Conservation (phyloP, 179 eudicot genomes). For the Sideroxylon spinosum region DNA sequence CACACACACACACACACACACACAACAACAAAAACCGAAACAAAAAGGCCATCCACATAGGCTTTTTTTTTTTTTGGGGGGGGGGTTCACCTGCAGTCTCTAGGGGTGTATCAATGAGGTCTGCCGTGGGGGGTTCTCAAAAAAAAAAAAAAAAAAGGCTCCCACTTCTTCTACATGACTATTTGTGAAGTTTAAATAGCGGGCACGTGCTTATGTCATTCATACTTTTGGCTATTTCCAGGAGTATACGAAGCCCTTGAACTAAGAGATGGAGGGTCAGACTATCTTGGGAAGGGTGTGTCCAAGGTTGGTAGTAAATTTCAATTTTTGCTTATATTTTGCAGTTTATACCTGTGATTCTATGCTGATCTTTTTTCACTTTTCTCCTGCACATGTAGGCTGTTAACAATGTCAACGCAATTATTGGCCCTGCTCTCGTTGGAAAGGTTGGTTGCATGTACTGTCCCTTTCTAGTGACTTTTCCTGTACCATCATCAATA, state of each 20-base stretch:
- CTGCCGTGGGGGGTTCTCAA: no score
- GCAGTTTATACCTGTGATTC: background rate
- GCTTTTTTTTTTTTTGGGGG: no score
- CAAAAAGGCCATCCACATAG: no score
- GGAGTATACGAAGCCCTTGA: slow-evolving; percentile 92
- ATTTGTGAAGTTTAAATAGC: background rate
- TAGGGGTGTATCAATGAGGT: no score
- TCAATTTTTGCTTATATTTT: background rate
- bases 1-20: no score
- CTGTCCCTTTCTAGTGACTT: background rate
- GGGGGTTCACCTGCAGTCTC: no score
- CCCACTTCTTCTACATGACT: background rate
- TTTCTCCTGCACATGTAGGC: slow-evolving; percentile 41
- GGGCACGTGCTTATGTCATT: background rate
- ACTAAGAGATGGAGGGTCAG: slow-evolving; percentile 86
- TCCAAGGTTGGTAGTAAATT: slow-evolving; percentile 45
- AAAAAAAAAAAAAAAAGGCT: no score
- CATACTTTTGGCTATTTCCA: slow-evolving; percentile 22
- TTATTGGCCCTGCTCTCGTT: slow-evolving; percentile 78
- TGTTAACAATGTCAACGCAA: slow-evolving; percentile 69
- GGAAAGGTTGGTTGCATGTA: slow-evolving; percentile 60
- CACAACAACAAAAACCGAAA: no score
- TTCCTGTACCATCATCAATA: background rate
- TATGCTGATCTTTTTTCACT: slow-evolving; percentile 10
- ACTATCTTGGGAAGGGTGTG: slow-evolving; percentile 90